phyloP scores from a whole-genome alignment of 768 basidiomycete species.

The Macrocybe gigantea region DNA sequence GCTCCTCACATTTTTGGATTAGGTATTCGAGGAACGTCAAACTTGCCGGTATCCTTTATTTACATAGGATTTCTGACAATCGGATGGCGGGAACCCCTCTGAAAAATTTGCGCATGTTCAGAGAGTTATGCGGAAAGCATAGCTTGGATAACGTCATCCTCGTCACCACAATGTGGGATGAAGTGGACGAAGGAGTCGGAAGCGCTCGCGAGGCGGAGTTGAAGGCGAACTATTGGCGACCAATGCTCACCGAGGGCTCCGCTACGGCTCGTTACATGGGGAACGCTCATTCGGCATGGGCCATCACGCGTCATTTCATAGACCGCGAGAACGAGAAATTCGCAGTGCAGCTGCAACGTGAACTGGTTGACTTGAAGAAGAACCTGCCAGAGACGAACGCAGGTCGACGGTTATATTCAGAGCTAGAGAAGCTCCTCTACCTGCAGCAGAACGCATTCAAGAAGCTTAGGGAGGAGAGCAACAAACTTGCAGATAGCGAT shows the following conservation, averaged over 20 bases:
- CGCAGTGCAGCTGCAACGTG: slow-evolving; percentile 10
- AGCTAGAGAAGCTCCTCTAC: neutral
- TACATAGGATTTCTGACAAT: slow-evolving; percentile 16
- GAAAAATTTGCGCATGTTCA: slow-evolving; percentile 22
- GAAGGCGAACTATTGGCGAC: neutral
- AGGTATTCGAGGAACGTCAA: slow-evolving; percentile 12
- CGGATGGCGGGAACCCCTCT: slow-evolving; percentile 20
- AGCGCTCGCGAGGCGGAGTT: slow-evolving; percentile 1
- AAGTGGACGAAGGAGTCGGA: slow-evolving; percentile 4
- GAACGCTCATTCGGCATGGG: slow-evolving; percentile 9
- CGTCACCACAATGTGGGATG: slow-evolving; percentile 27
- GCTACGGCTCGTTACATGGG: slow-evolving; percentile 26
- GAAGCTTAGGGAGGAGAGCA: no score
- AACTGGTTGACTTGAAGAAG: slow-evolving; percentile 9
- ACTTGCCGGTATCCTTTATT: slow-evolving; percentile 24
- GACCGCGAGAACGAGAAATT: no score
- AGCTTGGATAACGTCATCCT: slow-evolving; percentile 19
- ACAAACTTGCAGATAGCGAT: no score
- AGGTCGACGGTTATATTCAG: neutral
- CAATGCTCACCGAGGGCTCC: neutral
- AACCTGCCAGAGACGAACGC: slow-evolving; percentile 3
- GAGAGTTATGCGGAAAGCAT: slow-evolving; percentile 14
- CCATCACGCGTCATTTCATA: slow-evolving; percentile 9
- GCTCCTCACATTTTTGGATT: neutral
- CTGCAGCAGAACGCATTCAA: no score